Evolutionary conservation across 83 land plant genomes (phyloP), one percentile per base, ranked within the genome.

Genomic region (Thuja plicata): DNA sequence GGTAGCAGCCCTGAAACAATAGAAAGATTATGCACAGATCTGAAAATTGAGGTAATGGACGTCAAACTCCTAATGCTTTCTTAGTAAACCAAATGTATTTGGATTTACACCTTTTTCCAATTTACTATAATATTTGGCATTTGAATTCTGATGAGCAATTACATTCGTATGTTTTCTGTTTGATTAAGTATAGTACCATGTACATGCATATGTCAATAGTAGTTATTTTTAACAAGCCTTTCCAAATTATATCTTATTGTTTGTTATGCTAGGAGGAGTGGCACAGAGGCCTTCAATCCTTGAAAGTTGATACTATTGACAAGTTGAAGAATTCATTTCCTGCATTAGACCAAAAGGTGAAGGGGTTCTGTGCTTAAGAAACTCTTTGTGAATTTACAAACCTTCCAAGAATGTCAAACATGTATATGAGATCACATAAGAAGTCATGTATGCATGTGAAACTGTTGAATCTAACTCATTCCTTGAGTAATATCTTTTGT

Each of bases 1-100:
- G 30, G 30, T 16, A 15, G 81, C 96, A 96, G 96, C 77, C 97
- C 97, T 66, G 96, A 96, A 91, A 96, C 96, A 57, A 94, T 96
- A 86, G 95, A 94, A 88, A n/a, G 87, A 57, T 89, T 96, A 24
- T 96, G 97, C 87, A 89, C 93, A 16, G 94, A 94, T 71, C 40
- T 96, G 78, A 93, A 89, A 88, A 92, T 94, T 50, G 92, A 91
- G 62, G 92, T 92, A 90, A 93, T 94, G 37, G 95, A 96, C 92
- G 90, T 94, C 76, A 90, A 93, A 85, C 92, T 96, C 70, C 89
- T 96, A 84, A 93, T 96, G 93, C 92, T 96, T 87, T 96, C 96
- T 46, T 95, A 96, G 98, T 94, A 89, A 88, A 84, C 12, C 41
- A 46, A 54, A 32, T 50, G 21, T 50, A 17, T 16, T 34, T 84